A percentile compares a stretch with the other conserved stretches of the same genome.
These are phyloP conservation scores for Termitomyces sp. DNA, from an alignment of 768 basidiomycete species.

Conservation along the genomic window DNA sequence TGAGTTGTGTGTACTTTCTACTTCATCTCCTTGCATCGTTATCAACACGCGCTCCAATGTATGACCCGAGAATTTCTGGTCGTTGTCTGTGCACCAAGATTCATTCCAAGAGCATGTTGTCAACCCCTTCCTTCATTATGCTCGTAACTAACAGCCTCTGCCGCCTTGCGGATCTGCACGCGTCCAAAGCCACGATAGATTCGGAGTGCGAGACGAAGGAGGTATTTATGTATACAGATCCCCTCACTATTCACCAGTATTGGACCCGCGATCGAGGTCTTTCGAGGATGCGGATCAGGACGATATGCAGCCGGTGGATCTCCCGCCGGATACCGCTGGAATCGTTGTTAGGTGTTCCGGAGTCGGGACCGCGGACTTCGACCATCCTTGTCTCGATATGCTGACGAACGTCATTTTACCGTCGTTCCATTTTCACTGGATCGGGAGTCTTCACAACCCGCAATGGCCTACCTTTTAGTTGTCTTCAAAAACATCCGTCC, in stretches of 20 bases:
- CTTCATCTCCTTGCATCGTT: no score
- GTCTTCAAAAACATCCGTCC: no score
- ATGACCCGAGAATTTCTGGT: constrained; percentile 93
- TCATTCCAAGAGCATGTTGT: constrained; percentile 60
- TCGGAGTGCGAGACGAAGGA: constrained; percentile 64
- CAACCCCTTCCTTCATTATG: not conserved
- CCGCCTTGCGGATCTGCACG: constrained; percentile 84
- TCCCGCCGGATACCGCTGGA: constrained; percentile 75
- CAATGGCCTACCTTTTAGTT: no score
- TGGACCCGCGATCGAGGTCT: not conserved
- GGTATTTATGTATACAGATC: constrained; percentile 84
- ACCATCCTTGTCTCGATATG: no score
- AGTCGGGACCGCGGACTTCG: no score
- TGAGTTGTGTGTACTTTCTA: no score
- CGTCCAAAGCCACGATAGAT: constrained; percentile 66
- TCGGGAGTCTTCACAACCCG: no score
- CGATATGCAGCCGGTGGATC: constrained; percentile 74
- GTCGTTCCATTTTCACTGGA: no score
- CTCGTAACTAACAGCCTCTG: constrained; percentile 28
- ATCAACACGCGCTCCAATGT: no score
- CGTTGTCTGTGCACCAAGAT: constrained; percentile 84
- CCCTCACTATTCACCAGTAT: constrained; percentile 68
- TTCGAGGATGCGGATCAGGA: constrained; percentile 77
- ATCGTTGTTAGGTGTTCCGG: no score
- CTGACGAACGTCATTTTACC: no score